phyloP scores from a whole-genome alignment of 2,329 filamentous ascomycete species.

The Helminthosporium solani region DNA sequence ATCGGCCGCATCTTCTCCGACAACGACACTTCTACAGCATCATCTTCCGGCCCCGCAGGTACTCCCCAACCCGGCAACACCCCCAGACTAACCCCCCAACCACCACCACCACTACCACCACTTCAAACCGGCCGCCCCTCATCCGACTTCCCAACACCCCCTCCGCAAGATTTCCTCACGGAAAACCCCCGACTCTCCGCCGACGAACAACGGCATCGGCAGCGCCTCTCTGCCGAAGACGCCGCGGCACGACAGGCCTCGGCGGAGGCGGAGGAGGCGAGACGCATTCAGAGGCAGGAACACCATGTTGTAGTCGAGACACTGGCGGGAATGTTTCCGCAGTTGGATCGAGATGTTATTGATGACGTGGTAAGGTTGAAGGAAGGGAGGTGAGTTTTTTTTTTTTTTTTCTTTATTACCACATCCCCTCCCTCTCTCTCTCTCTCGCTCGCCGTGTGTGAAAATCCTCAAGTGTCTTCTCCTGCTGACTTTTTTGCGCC shows the following conservation, averaged over 20 bases:
- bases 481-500: too few relatives aligned
- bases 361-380: conserved; percentile 96
- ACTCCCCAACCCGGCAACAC: conserved; percentile 52
- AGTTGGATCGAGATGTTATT: conserved; percentile 89
- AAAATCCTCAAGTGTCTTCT: too few relatives aligned
- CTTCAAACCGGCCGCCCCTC: conserved; percentile 47
- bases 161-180: conserved; percentile 14
- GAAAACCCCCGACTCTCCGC: conserved; percentile 22
- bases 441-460: too few relatives aligned
- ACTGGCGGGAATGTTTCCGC: conserved; percentile 92
- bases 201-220: conserved; percentile 30
- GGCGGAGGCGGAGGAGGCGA: conserved; percentile 83
- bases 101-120: conserved; percentile 47
- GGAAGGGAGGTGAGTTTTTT: conserved; percentile 75
- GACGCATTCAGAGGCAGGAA: conserved; percentile 78
- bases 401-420: too few relatives aligned
- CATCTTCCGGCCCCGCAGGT: conserved; percentile 36
- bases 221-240: conserved; percentile 70
- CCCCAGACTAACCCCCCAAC: conserved; percentile 52
- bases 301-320: conserved; percentile 92
- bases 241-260: conserved; percentile 87
- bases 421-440: too few relatives aligned
- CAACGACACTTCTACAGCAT: conserved; percentile 44
- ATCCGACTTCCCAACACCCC: conserved; percentile 29
- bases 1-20: conserved; percentile 95